These are phyloP conservation scores for Candida peoriensis DNA, from an alignment of 805 yeast species.

Conservation along the genomic window DNA sequence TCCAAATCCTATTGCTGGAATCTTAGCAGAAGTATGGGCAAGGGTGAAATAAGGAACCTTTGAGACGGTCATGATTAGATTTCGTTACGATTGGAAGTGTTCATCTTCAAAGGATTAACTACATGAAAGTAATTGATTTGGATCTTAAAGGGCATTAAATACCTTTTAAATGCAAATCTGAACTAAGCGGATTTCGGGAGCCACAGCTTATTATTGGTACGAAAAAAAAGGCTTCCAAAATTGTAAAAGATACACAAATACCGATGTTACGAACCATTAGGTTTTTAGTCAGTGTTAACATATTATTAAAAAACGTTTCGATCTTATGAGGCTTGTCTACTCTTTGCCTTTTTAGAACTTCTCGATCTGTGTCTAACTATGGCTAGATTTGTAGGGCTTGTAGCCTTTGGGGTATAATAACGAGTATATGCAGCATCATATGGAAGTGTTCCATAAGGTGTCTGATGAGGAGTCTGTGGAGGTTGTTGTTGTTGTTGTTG, in stretches of 20 bases:
- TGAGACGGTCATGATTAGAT: not conserved
- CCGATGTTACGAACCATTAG: too few relatives aligned
- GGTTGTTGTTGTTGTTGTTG: constrained; percentile 7
- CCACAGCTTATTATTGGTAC: too few relatives aligned
- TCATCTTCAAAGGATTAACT: too few relatives aligned
- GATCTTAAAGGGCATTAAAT: too few relatives aligned
- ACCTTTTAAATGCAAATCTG: too few relatives aligned
- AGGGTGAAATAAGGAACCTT: constrained; percentile 16
- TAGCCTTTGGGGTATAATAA: constrained; percentile 20
- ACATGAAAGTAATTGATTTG: too few relatives aligned
- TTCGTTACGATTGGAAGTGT: too few relatives aligned
- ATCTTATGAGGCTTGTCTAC: not conserved
- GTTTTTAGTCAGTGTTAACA: too few relatives aligned
- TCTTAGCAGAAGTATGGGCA: constrained; percentile 31
- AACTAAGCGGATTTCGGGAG: too few relatives aligned
- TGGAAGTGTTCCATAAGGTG: constrained; percentile 16
- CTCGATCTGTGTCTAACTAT: constrained; percentile 1
- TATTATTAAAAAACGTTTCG: too few relatives aligned
- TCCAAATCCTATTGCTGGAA: constrained; percentile 40
- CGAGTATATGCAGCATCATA: constrained; percentile 18
- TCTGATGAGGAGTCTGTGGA: constrained; percentile 19
- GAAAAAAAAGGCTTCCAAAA: too few relatives aligned
- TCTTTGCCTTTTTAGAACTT: not conserved
- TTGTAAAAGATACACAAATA: too few relatives aligned
- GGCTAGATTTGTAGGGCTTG: constrained; percentile 10